phyloP scores from a whole-genome alignment of 805 yeast species.

The Yarrowia hollandica region DNA sequence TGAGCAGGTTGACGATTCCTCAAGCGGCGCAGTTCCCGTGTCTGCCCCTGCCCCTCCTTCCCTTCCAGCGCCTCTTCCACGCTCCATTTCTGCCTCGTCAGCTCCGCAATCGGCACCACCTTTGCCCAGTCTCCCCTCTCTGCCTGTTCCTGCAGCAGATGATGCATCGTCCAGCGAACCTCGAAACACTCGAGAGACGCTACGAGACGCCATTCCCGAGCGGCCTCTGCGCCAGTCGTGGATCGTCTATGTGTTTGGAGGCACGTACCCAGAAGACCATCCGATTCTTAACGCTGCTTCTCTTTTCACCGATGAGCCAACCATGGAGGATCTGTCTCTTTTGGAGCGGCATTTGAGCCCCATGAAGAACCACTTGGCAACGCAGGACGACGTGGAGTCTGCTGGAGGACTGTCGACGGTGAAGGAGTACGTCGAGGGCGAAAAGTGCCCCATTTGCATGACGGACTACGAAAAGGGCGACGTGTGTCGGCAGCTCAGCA shows the following conservation, averaged over 20 bases:
- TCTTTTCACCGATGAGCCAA: constrained; percentile 51
- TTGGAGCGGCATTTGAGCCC: constrained; percentile 52
- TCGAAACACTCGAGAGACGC: constrained; percentile 14
- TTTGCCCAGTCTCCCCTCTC: not conserved
- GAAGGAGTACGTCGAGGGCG: constrained; percentile 37
- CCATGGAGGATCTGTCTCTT: constrained; percentile 51
- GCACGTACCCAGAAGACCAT: constrained; percentile 51
- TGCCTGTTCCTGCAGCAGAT: not conserved
- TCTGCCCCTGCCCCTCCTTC: not conserved
- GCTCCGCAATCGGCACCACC: not conserved
- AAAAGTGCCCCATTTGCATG: constrained; percentile 56
- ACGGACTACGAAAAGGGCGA: constrained; percentile 51
- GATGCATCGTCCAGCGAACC: not conserved
- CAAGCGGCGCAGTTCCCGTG: not conserved
- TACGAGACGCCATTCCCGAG: constrained; percentile 7
- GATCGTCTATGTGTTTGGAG: constrained; percentile 65
- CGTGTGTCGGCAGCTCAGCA: constrained; percentile 46
- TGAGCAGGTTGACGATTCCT: not conserved
- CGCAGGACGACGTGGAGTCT: constrained; percentile 45
- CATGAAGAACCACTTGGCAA: constrained; percentile 48
- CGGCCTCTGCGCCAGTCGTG: constrained; percentile 47
- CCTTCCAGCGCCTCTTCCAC: not conserved
- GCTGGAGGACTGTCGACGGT: constrained; percentile 45
- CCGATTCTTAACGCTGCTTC: constrained; percentile 53
- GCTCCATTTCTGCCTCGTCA: not conserved